Base-by-base conservation (phyloP, 371 early-diverging fungal species). In the Fennellomyces sp. region DNA sequence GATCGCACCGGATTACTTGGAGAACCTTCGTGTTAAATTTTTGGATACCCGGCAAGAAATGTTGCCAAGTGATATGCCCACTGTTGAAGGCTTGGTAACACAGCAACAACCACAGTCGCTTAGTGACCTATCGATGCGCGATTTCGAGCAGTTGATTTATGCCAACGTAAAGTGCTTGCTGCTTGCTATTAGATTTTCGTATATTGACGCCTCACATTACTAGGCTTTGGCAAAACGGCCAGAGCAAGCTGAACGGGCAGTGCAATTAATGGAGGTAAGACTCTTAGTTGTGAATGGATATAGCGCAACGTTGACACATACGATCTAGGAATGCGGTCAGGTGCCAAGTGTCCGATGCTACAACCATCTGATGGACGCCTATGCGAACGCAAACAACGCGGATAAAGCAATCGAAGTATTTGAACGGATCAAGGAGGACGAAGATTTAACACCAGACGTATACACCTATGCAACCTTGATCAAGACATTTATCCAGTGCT, bases 291-390 rank as follows among this genome's bases (percentile, higher is more conserved):
- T 36, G 30, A 28, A 19, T 15, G 21, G 8, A 2, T 10, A 63
- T 8, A 5, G 27, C 10, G 30, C 51, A 29, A 29, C 13, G 10
- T 17, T 25, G 27, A 49, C 25, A 50, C 39, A 17, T 47, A n/a
- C 33, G 10, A 25, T 21, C 47, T 58, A 73, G 65, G 63, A 86
- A 48, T 73, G 82, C 13, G 86, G 88, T 5, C 49, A 89, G 10
- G 57, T 75, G 60, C 93, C 94, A 4, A 86, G 85, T 59, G 61
- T 86, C 30, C 70, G 80, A 29, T 84, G 92, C 0, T 88, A 86
- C 67, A 89, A 87, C 60, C 81, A 91, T 54, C 78, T 97, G 36
- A 83, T 95, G 72, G 84, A 93, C 64, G 91, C 92, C 0, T 92
- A 94, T 66, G 88, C 91, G 10, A 87, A 85, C 59, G 76, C 73